Evolutionary conservation across 257 asterid genomes (phyloP).

Genomic region (Solanum bukasovii): DNA sequence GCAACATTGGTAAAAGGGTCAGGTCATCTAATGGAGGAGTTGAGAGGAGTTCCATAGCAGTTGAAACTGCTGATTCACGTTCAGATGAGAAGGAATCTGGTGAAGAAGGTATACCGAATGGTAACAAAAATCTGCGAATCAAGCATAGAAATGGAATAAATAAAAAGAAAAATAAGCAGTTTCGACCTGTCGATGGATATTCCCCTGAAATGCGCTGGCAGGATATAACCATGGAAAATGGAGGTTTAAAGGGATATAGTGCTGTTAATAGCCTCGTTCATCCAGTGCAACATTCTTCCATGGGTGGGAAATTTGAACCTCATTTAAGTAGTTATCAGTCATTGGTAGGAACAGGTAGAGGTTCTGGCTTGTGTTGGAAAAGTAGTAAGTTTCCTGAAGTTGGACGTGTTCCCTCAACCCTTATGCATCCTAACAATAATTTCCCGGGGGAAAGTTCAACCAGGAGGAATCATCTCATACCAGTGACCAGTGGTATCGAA

Average conservation of each 20-base stretch:
- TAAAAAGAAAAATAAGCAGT: conserved; percentile 20
- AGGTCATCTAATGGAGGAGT: conserved; percentile 18
- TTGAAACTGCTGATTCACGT: conserved; percentile 23
- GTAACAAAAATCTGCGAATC: conserved; percentile 8
- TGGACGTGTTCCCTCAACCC: conserved; percentile 11
- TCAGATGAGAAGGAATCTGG: conserved; percentile 21
- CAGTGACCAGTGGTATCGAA: background rate
- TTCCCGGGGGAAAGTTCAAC: conserved; percentile 16
- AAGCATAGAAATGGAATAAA: conserved; percentile 19
- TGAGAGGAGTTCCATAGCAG: conserved; percentile 21
- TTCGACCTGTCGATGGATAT: conserved; percentile 14
- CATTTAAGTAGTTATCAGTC: conserved; percentile 4
- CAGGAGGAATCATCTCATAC: conserved; percentile 2
- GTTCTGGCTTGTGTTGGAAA: background rate
- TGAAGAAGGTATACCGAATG: conserved; percentile 7
- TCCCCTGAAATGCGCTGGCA: conserved; percentile 7
- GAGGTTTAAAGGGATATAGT: conserved; percentile 6
- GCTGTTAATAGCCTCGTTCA: conserved; percentile 2
- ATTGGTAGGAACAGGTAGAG: conserved; percentile 11
- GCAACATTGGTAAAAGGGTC: conserved; percentile 17
- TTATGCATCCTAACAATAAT: conserved; percentile 15
- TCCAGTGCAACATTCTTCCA: conserved; percentile 4
- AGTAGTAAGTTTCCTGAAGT: conserved; percentile 26
- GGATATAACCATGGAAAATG: conserved; percentile 2
- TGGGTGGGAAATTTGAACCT: conserved; percentile 10